A percentile compares a stretch with the other conserved stretches of the same genome.
These are phyloP conservation scores for Euryodendron excelsum DNA, from an alignment of 148 eudicot genomes.

Conservation along the genomic window DNA sequence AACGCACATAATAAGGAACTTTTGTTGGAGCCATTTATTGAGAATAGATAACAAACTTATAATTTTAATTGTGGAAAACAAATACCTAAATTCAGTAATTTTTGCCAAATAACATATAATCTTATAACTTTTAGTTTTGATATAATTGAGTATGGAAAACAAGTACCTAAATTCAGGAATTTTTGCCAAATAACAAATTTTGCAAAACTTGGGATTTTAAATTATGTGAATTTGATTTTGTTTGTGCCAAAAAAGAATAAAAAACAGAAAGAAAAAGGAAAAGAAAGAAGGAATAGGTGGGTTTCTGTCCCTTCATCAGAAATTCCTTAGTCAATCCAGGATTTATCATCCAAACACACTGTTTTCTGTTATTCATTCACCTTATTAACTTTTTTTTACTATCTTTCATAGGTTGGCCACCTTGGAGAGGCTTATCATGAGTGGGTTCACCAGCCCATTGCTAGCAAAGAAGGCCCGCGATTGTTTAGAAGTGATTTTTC, in stretches of 20 bases:
- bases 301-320: background rate
- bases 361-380: background rate
- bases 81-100: no score
- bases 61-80: background rate
- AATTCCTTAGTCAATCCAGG: background rate
- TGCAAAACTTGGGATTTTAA: background rate
- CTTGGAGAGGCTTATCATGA: constrained; percentile 90
- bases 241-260: background rate
- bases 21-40: background rate
- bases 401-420: constrained; percentile 73
- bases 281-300: background rate
- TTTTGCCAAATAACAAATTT: background rate
- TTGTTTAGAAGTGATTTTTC: constrained; percentile 76
- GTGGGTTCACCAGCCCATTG: constrained; percentile 96
- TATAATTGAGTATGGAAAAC: background rate
- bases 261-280: background rate
- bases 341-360: background rate
- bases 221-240: background rate
- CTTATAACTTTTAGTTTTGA: no score
- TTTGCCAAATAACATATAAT: no score
- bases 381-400: background rate
- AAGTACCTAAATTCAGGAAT: background rate
- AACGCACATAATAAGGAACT: background rate
- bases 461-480: constrained; percentile 90
- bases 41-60: no score